A percentile compares a stretch with the other conserved stretches of the same genome.
phyloP scores from a whole-genome alignment of 495 filamentous ascomycete species.

The Xylaria palmicola region DNA sequence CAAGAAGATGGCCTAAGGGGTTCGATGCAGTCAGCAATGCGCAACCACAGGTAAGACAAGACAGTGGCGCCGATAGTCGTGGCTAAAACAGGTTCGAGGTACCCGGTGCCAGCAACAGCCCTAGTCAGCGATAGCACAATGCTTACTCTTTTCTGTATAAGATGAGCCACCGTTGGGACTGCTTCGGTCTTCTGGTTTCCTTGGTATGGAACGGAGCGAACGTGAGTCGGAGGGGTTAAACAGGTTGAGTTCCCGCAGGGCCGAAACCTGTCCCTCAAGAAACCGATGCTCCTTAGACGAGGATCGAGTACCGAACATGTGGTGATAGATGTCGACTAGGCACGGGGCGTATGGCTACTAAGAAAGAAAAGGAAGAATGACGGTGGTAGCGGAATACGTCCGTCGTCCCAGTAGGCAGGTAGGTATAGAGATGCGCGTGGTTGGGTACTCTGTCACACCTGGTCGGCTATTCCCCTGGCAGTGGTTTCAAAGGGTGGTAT shows the following conservation, averaged over 20 bases:
- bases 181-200: constrained; percentile 34
- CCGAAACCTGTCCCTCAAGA: constrained; percentile 36
- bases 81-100: constrained; percentile 12
- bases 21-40: constrained; percentile 10
- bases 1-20: constrained; percentile 38
- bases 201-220: constrained; percentile 39
- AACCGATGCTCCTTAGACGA: constrained; percentile 40
- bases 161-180: constrained; percentile 30
- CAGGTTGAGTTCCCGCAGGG: constrained; percentile 40
- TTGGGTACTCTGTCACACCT: constrained; percentile 15
- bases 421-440: neutral
- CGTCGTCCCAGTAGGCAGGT: neutral
- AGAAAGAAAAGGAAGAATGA: constrained; percentile 1
- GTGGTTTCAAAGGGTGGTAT: constrained; percentile 24
- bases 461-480: constrained; percentile 12
- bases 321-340: constrained; percentile 15
- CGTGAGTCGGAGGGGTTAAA: constrained; percentile 33
- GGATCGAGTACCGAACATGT: constrained; percentile 51
- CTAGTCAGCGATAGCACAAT: neutral
- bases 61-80: neutral
- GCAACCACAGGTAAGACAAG: neutral
- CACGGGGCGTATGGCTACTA: constrained; percentile 1
- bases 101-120: constrained; percentile 1
- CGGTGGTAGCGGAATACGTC: constrained; percentile 9
- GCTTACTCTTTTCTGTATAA: constrained; percentile 48